These are phyloP conservation scores for Zelonia costaricensis DNA, from an alignment of 208 protist genomes.

Conservation along the genomic window DNA sequence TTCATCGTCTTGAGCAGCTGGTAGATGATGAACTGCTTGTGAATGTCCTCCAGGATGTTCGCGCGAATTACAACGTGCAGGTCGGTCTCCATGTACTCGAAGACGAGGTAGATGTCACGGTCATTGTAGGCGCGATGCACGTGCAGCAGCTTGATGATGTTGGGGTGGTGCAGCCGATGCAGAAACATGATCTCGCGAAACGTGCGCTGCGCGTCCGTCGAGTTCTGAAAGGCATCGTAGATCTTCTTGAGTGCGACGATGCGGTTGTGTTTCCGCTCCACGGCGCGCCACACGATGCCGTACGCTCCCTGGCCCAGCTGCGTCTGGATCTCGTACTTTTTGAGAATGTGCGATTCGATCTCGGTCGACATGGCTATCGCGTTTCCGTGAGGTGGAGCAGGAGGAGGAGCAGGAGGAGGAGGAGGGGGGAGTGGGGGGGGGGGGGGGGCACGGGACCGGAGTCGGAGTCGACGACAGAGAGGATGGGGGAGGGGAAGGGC, in stretches of 20 bases:
- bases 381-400: neutral
- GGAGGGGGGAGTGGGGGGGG: neutral
- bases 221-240: slow-evolving; percentile 96
- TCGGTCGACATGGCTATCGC: slow-evolving; percentile 88
- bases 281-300: slow-evolving; percentile 94
- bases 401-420: neutral
- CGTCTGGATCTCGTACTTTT: slow-evolving; percentile 94
- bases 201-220: slow-evolving; percentile 92
- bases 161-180: slow-evolving; percentile 96
- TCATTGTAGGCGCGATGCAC: slow-evolving; percentile 97
- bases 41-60: slow-evolving; percentile 97
- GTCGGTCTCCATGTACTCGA: slow-evolving; percentile 98
- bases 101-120: slow-evolving; percentile 98
- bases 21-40: slow-evolving; percentile 98
- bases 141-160: slow-evolving; percentile 97
- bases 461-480: too few relatives aligned
- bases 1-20: slow-evolving; percentile 97
- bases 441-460: too few relatives aligned
- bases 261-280: slow-evolving; percentile 89
- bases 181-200: slow-evolving; percentile 98
- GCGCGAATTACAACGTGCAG: slow-evolving; percentile 96
- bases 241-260: slow-evolving; percentile 97
- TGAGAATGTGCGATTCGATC: slow-evolving; percentile 93
- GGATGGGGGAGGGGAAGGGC: too few relatives aligned
- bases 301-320: slow-evolving; percentile 96